Percentiles rank a stretch among this genome's conserved stretches.
Evolutionary conservation across 176 grass and related monocot species (phyloP).

Genomic region (Oryza glumipatula): DNA sequence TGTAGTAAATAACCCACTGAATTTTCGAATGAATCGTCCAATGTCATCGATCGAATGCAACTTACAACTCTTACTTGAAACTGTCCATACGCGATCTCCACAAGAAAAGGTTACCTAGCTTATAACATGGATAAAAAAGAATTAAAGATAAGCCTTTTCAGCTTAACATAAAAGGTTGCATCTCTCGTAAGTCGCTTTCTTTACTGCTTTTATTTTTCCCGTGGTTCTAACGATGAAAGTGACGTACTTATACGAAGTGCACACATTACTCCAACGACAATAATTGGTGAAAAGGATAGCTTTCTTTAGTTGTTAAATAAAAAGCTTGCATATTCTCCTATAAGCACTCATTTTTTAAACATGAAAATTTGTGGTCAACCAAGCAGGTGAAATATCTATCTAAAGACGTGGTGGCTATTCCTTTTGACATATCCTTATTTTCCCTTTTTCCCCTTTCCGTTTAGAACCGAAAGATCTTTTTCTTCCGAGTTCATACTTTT

Average conservation of each 20-base stretch:
- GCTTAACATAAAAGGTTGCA: not conserved
- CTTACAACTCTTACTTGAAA: not conserved
- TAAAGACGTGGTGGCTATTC: not conserved
- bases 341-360: not conserved
- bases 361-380: constrained; percentile 23
- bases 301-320: not conserved
- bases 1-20: not conserved
- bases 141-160: not conserved
- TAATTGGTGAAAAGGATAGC: not conserved
- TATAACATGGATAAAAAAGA: not conserved
- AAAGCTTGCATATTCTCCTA: not conserved
- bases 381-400: not conserved
- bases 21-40: not conserved
- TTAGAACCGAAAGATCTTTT: not conserved
- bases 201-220: not conserved
- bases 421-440: constrained; percentile 16
- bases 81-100: not conserved
- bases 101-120: not conserved
- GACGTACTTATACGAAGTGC: not conserved
- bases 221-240: not conserved
- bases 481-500: not conserved
- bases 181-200: constrained; percentile 6
- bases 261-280: not conserved
- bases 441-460: not conserved
- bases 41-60: not conserved